Percentiles rank a stretch among this genome's conserved stretches.
Conservation (phyloP, 2,329 filamentous ascomycete species). For the Sarocladiaceae sp. region DNA sequence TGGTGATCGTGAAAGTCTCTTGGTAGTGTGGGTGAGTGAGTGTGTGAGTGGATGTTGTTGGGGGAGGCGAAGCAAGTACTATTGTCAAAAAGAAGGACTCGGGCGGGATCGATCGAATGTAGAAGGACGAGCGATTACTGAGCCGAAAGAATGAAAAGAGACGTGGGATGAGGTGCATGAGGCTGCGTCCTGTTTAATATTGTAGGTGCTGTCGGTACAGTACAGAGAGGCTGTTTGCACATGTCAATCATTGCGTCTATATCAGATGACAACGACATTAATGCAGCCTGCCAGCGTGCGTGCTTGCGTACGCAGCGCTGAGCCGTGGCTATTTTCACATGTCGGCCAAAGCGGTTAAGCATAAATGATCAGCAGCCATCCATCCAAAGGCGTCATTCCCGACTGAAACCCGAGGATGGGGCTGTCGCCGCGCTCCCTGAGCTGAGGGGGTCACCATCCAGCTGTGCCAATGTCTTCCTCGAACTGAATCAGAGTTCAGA, state of each 20-base stretch:
- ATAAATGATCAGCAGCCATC: slow-evolving; percentile 3
- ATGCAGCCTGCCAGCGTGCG: background rate
- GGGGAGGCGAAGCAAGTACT: no score
- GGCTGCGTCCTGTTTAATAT: background rate
- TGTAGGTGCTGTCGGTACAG: no score
- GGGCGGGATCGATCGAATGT: no score
- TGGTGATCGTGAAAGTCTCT: background rate
- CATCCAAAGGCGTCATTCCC: background rate
- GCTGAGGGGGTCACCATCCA: background rate
- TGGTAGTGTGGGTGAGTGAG: background rate
- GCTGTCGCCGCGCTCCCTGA: background rate
- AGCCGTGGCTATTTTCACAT: background rate
- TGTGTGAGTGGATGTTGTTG: background rate
- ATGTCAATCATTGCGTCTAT: no score
- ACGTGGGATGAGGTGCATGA: background rate
- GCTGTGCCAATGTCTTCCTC: no score
- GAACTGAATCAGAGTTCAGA: background rate
- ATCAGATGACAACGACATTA: slow-evolving; percentile 3
- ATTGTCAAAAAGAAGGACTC: no score
- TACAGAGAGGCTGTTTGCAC: slow-evolving; percentile 1
- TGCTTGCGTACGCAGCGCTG: background rate
- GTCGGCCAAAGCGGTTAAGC: slow-evolving; percentile 8
- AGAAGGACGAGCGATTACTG: background rate
- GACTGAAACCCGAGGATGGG: background rate
- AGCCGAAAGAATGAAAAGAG: background rate